Base-by-base conservation (phyloP, 176 grass and related monocot genomes). In the Hordeum marinum region DNA sequence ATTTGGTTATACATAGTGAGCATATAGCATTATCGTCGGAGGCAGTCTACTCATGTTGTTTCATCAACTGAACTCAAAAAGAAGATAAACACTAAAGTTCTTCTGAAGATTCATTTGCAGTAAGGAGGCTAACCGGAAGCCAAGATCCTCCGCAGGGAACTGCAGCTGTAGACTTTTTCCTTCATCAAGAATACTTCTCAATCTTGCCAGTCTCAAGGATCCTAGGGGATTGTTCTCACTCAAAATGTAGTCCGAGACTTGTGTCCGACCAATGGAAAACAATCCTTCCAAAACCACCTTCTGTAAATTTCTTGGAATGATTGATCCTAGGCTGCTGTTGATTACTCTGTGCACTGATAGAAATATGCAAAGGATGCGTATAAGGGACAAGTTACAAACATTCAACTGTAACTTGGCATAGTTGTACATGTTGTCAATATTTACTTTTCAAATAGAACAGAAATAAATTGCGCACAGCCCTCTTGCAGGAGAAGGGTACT, bases 131-230 rank as follows among this genome's bases (percentile, higher is more conserved):
- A 61, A 98, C 96, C 86, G 52, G 76, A 98, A 98, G n/a, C 93
- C 96, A 81, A 98, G 96, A 91, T 95, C 96, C 75, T 98, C 93
- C 36, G 93, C 91, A 77, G 93, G 96, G 81, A 98, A 98, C 70
- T 98, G 93, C n/a, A 98, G 89, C 71, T 95, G 93, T 21, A 98
- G 90, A 68, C 93, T 98, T 83, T 95, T 94, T 24, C 96, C 96
- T 90, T 95, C 93, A 80, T 92, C 89, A 83, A 98, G 86, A 85
- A 98, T 94, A 65, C 76, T 93, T 83, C 86, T 95, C 65, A 98
- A 50, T 83, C 89, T 95, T 82, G 80, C 84, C 27, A 95, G 71
- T 64, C 93, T 90, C 64, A 85, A 87, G 50, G 87, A 87, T 21
- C 96, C 96, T 14, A 98, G 12, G 3, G 93, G 96, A 11, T 94